Evolutionary conservation across 2,329 filamentous ascomycete species (phyloP).

Genomic region (Ambrosiella beaveri): DNA sequence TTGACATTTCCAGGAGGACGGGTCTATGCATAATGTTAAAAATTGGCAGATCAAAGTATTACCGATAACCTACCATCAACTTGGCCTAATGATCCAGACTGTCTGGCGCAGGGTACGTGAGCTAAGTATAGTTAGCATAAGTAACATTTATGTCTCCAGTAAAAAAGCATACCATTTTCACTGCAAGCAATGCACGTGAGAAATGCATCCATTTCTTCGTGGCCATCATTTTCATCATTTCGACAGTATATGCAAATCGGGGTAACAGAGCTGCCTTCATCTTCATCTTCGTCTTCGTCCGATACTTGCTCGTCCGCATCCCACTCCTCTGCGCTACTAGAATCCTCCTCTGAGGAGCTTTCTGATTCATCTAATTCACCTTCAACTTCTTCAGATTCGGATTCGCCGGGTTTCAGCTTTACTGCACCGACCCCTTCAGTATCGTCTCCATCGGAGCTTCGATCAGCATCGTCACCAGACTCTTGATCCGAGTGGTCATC

Average conservation of each 20-base stretch:
- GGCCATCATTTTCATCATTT: slow-evolving; percentile 57
- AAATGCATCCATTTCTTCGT: slow-evolving; percentile 44
- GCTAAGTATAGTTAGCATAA: slow-evolving; percentile 33
- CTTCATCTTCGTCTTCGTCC: slow-evolving; percentile 38
- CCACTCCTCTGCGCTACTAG: slow-evolving; percentile 38
- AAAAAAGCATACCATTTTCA: slow-evolving; percentile 51
- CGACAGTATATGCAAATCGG: slow-evolving; percentile 56
- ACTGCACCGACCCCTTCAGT: slow-evolving; percentile 7
- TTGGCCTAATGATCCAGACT: slow-evolving; percentile 25
- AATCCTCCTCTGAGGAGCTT: slow-evolving; percentile 26
- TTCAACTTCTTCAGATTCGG: slow-evolving; percentile 19
- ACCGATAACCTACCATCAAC: slow-evolving; percentile 30
- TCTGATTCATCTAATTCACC: slow-evolving; percentile 9
- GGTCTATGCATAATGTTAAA: not conserved
- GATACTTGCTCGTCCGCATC: slow-evolving; percentile 40
- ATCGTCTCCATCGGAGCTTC: slow-evolving; percentile 14
- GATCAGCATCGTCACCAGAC: slow-evolving; percentile 14
- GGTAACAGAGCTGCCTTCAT: slow-evolving; percentile 34
- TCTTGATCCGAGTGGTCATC: slow-evolving; percentile 19
- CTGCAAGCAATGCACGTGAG: slow-evolving; percentile 62
- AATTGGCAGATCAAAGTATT: not conserved
- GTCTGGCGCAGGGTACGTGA: slow-evolving; percentile 76
- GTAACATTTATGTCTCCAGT: slow-evolving; percentile 16
- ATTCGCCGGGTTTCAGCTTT: slow-evolving; percentile 12
- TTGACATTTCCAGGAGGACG: slow-evolving; percentile 28